A percentile compares a stretch with the other conserved stretches of the same genome.
These are phyloP conservation scores for Holtermannia corniformis DNA, from an alignment of 768 basidiomycete genomes.

Conservation along the genomic window DNA sequence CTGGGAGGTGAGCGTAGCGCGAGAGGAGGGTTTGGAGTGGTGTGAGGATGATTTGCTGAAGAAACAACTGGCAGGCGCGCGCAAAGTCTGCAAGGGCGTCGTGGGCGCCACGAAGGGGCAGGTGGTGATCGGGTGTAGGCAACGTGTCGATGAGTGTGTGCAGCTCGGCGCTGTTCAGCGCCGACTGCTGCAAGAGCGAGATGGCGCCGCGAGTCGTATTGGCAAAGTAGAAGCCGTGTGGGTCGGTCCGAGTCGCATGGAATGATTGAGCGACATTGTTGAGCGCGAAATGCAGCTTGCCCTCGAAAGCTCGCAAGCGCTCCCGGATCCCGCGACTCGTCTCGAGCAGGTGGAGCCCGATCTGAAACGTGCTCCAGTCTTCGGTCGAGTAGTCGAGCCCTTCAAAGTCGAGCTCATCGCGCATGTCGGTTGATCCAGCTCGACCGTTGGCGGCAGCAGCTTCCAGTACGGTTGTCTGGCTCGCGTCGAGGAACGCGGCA, in stretches of 20 bases:
- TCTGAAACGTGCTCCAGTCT: constrained; percentile 82
- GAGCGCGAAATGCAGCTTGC: constrained; percentile 54
- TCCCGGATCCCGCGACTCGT: constrained; percentile 65
- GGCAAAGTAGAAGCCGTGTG: background rate
- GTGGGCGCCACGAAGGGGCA: background rate
- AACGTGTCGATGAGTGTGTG: constrained; percentile 47
- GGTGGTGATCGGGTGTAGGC: constrained; percentile 19
- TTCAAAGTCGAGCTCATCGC: constrained; percentile 50
- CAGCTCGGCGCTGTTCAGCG: constrained; percentile 71
- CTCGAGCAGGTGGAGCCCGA: constrained; percentile 71
- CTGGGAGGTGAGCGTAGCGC: constrained; percentile 56
- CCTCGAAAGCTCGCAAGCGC: constrained; percentile 60
- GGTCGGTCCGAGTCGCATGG: background rate
- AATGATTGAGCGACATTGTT: constrained; percentile 1
- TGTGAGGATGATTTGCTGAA: constrained; percentile 74
- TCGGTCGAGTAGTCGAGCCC: constrained; percentile 69
- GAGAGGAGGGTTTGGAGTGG: constrained; percentile 67
- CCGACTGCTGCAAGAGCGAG: constrained; percentile 65
- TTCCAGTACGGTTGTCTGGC: constrained; percentile 12
- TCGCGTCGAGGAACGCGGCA: constrained; percentile 52
- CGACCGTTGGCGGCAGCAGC: background rate
- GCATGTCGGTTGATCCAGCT: background rate
- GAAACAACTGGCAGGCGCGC: constrained; percentile 60
- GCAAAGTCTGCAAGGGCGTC: constrained; percentile 47
- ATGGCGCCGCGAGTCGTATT: constrained; percentile 49